A percentile compares a stretch with the other conserved stretches of the same genome.
These are phyloP conservation scores for Tinospora cordifolia DNA, from an alignment of 164 flowering plant genomes.

Conservation along the genomic window DNA sequence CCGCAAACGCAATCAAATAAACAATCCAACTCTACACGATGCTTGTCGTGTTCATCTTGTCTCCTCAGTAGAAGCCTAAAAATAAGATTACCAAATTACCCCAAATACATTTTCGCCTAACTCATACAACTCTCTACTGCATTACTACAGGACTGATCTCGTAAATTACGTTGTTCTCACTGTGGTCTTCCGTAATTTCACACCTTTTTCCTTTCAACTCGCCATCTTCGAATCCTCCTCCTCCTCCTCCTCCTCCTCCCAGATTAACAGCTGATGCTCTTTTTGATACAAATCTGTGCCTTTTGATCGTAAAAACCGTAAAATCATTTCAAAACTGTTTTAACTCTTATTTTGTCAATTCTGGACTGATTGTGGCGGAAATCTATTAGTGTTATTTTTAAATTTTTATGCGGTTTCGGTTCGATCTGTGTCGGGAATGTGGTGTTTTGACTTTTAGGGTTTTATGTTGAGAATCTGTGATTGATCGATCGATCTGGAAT, in stretches of 20 bases:
- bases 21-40: neutral
- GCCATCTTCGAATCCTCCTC: neutral
- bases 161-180: neutral
- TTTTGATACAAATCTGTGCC: neutral
- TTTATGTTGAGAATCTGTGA: neutral
- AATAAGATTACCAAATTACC: neutral
- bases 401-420: neutral
- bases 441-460: neutral
- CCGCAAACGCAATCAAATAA: too few relatives aligned
- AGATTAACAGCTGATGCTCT: neutral
- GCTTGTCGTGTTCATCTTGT: slow-evolving; percentile 3
- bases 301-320: too few relatives aligned
- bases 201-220: neutral
- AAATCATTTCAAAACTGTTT: neutral
- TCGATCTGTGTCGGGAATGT: neutral
- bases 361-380: too few relatives aligned
- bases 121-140: neutral
- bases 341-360: neutral
- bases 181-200: neutral
- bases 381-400: neutral
- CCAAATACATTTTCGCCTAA: neutral
- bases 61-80: neutral
- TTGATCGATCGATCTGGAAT: slow-evolving; percentile 1
- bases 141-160: neutral
- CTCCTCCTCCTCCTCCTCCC: neutral